These are phyloP conservation scores for Arabidopsis lyrata DNA, from an alignment of 441 rosid genomes.

Conservation along the genomic window DNA sequence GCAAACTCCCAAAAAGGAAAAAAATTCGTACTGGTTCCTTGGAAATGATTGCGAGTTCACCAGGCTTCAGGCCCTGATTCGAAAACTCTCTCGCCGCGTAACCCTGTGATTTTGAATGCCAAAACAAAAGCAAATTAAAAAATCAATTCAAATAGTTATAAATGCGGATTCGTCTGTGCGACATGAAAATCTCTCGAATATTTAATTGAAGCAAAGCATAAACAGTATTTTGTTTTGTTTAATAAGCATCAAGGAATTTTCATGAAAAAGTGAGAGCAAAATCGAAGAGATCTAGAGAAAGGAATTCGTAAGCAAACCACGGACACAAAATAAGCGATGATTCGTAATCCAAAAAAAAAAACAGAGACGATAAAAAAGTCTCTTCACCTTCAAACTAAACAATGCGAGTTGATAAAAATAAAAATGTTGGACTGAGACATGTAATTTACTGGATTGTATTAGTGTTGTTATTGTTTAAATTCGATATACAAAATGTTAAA, in stretches of 20 bases:
- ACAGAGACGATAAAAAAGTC: too few species aligned
- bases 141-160: not conserved
- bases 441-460: not conserved
- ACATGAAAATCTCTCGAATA: too few species aligned
- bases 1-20: not conserved
- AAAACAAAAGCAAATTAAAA: not conserved
- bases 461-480: not conserved
- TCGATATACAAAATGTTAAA: not conserved
- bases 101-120: not conserved
- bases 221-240: not conserved
- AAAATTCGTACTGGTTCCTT: not conserved
- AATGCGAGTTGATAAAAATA: not conserved
- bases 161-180: too few species aligned
- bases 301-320: not conserved
- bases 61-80: not conserved
- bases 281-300: not conserved
- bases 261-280: not conserved
- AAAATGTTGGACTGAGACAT: not conserved
- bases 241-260: not conserved
- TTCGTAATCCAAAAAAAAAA: not conserved
- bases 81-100: not conserved
- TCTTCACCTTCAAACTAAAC: not conserved
- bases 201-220: not conserved
- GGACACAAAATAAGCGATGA: not conserved
- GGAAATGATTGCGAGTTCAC: conserved; percentile 7